phyloP scores from a whole-genome alignment of 345 rosid species.

The Eucalyptus polyanthemos region DNA sequence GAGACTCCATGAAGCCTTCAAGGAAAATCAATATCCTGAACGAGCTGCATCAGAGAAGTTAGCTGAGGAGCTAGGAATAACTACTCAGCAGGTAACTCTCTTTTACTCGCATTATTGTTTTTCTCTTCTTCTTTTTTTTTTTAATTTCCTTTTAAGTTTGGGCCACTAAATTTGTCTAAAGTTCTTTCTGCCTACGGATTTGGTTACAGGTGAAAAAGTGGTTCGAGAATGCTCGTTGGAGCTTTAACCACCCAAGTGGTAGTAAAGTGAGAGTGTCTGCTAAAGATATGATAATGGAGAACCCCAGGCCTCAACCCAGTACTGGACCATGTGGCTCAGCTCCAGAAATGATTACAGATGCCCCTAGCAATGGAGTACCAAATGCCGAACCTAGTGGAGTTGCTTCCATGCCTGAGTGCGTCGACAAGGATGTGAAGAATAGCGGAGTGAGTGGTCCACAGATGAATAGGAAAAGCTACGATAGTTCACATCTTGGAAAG shows the following conservation, averaged over 20 bases:
- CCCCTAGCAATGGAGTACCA: neutral
- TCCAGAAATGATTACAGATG: neutral
- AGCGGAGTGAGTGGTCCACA: neutral
- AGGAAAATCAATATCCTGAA: constrained; percentile 66
- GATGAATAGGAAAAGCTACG: neutral
- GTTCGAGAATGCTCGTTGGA: constrained; percentile 81
- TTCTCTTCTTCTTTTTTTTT: too few species aligned
- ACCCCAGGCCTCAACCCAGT: neutral
- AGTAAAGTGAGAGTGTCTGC: neutral
- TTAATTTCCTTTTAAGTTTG: neutral
- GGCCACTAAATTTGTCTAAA: neutral
- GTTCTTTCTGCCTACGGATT: neutral
- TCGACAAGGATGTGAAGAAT: neutral
- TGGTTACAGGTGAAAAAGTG: constrained; percentile 59
- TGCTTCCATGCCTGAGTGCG: neutral
- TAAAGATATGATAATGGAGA: constrained; percentile 5
- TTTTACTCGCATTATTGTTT: neutral
- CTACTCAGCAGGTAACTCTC: constrained; percentile 46
- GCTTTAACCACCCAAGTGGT: constrained; percentile 26
- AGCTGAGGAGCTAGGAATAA: constrained; percentile 51
- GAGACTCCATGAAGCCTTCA: constrained; percentile 43
- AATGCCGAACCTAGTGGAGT: neutral
- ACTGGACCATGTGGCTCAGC: neutral
- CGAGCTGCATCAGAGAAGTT: constrained; percentile 40
- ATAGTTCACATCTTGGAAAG: neutral